These are phyloP conservation scores for Calycina herbarum DNA, from an alignment of 2,329 filamentous ascomycete genomes.

Conservation along the genomic window DNA sequence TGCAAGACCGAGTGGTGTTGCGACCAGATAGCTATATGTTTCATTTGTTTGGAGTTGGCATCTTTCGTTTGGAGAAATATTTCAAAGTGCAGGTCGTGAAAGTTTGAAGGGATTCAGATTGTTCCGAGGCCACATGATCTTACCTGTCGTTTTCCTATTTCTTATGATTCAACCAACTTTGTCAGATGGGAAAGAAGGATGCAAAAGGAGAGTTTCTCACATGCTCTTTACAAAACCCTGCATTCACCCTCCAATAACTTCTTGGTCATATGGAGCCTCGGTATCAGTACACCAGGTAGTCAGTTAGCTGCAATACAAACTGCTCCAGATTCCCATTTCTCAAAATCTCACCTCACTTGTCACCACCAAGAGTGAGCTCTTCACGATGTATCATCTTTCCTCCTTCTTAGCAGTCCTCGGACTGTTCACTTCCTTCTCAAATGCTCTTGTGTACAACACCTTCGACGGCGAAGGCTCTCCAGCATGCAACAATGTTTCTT, in stretches of 20 bases:
- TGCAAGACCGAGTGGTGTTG: background rate
- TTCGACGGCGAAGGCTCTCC: constrained; percentile 25
- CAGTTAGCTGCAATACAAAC: background rate
- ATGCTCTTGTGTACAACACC: constrained; percentile 15
- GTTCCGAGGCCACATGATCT: background rate
- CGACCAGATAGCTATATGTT: background rate
- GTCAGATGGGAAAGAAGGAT: background rate
- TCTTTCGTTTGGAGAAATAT: background rate
- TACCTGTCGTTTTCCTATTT: background rate
- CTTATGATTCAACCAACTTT: background rate
- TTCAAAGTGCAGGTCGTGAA: background rate
- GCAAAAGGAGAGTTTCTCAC: background rate
- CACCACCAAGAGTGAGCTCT: background rate
- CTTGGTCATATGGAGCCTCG: background rate
- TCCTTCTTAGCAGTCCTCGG: background rate
- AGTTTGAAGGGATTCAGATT: background rate
- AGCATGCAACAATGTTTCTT: constrained; percentile 23
- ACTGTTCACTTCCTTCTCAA: background rate
- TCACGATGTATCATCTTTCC: background rate
- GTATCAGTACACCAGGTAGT: background rate
- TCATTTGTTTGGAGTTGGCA: background rate
- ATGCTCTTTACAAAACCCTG: background rate
- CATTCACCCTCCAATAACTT: background rate
- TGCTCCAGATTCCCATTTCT: background rate
- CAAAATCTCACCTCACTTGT: background rate